These are phyloP conservation scores for Phytophthora colocasiae DNA, from an alignment of 352 stramenopile species.

Conservation along the genomic window DNA sequence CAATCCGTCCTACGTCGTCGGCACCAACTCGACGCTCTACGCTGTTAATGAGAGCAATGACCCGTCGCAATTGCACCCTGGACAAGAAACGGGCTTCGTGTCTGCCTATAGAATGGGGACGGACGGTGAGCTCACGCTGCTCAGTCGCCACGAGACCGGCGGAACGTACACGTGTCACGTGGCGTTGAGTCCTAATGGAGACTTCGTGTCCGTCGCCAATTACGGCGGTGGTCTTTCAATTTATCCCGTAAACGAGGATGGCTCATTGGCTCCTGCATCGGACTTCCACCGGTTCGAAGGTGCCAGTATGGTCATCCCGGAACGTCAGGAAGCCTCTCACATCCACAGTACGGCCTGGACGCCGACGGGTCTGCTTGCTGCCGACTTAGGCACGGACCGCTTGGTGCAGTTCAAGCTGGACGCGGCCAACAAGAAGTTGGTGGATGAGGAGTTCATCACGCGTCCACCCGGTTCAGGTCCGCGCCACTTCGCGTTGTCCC, in stretches of 20 bases:
- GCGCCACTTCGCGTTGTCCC: slow-evolving; percentile 81
- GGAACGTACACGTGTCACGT: slow-evolving; percentile 74
- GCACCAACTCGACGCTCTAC: slow-evolving; percentile 57
- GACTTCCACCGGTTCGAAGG: slow-evolving; percentile 59
- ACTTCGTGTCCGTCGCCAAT: slow-evolving; percentile 78
- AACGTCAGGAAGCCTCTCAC: slow-evolving; percentile 79
- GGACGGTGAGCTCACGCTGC: slow-evolving; percentile 43
- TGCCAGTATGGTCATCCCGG: slow-evolving; percentile 51
- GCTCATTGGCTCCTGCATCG: slow-evolving; percentile 48
- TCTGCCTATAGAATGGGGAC: slow-evolving; percentile 56
- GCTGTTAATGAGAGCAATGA: slow-evolving; percentile 76
- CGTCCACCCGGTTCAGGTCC: slow-evolving; percentile 61
- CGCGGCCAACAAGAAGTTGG: slow-evolving; percentile 44
- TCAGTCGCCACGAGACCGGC: slow-evolving; percentile 62
- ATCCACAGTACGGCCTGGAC: slow-evolving; percentile 82
- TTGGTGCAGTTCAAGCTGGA: slow-evolving; percentile 71
- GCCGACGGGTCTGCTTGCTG: slow-evolving; percentile 47
- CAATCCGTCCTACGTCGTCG: slow-evolving; percentile 75
- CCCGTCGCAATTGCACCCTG: slow-evolving; percentile 32
- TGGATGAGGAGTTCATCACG: slow-evolving; percentile 48
- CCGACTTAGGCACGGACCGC: slow-evolving; percentile 77
- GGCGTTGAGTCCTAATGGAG: slow-evolving; percentile 45
- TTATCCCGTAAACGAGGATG: slow-evolving; percentile 64
- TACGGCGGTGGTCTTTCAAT: slow-evolving; percentile 73
- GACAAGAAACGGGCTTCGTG: slow-evolving; percentile 64